Evolutionary conservation across 768 basidiomycete genomes (phyloP).

Genomic region (Piloderma croceum): DNA sequence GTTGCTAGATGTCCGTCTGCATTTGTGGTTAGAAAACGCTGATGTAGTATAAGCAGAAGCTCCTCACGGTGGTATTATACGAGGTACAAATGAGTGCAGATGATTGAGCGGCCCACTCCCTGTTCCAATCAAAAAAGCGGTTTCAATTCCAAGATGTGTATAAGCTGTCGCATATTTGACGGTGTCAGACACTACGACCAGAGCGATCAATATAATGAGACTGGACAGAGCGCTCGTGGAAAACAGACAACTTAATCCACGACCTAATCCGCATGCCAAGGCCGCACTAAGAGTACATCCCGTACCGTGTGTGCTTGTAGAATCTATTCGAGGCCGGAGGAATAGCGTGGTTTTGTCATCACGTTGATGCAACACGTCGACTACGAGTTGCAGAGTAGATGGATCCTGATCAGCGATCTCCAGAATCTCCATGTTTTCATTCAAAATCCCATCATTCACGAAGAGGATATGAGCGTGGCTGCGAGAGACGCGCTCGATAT

Average conservation of each 20-base stretch:
- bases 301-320: slow-evolving; percentile 82
- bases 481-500: slow-evolving; percentile 33
- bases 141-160: slow-evolving; percentile 68
- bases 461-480: slow-evolving; percentile 31
- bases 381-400: slow-evolving; percentile 39
- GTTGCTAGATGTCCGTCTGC: slow-evolving; percentile 51
- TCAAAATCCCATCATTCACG: slow-evolving; percentile 39
- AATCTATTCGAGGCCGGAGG: slow-evolving; percentile 55
- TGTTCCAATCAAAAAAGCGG: slow-evolving; percentile 59
- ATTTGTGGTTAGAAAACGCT: not conserved
- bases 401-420: slow-evolving; percentile 24
- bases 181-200: slow-evolving; percentile 48
- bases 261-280: slow-evolving; percentile 61
- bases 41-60: not conserved
- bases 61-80: slow-evolving; percentile 45
- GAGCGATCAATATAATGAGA: not conserved
- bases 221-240: not conserved
- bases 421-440: slow-evolving; percentile 63
- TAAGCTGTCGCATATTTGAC: slow-evolving; percentile 58
- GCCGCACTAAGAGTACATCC: slow-evolving; percentile 90
- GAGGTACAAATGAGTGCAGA: slow-evolving; percentile 50
- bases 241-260: slow-evolving; percentile 38
- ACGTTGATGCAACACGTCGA: slow-evolving; percentile 53
- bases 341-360: slow-evolving; percentile 42
- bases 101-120: slow-evolving; percentile 89